Base-by-base conservation (phyloP, 2,329 filamentous ascomycete species). In the Samsoniella hepiali region DNA sequence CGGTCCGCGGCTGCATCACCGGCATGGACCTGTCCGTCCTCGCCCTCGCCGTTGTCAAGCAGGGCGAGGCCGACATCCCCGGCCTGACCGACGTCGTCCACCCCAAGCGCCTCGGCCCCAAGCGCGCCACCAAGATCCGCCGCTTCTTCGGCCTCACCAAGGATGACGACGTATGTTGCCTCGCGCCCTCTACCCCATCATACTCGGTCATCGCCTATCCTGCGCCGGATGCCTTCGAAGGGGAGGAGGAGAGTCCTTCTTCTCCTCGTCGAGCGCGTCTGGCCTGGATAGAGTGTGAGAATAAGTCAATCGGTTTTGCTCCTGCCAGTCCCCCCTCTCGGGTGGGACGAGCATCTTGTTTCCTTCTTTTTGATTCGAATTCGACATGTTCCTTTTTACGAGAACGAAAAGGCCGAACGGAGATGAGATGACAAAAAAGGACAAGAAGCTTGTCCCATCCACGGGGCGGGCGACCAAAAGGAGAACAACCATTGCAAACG, bases 121-220 rank as follows among this genome's bases (percentile, higher is more conserved):
- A 99, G 93, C 91, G 95, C 78, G 95, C 95, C 79, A 97, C 93
- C 85, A 99, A 98, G 93, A 98, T 99, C 85, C 92, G 94, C 83
- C 90, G 89, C 81, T 99, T 99, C 91, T 99, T 98, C 86, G 89
- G 92, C 85, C 91, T 99, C 88, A 94, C 90, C 91, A 98, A 98
- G 93, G 93, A 98, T 90, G 95, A 99, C 87, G 95, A 99, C 91
- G 94, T 98, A 91, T 88, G 91, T 93, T 75, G 75, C 79, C 76
- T 78, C 78, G 80, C 76, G 75, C 68, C 72, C 66, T 77, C 75
- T 77, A 78, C 81, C 77, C 78, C 81, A 81, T 72, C 76, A 78
- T 78, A 78, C 76, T 77, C 76, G 74, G 81, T 89, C 86, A 86
- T 90, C 85, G 84, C 90, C 89, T 91, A 83, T 85, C 84, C 84